phyloP scores from a whole-genome alignment of 192 early-diverging fungal species.

The Gamsiella multidivaricata region DNA sequence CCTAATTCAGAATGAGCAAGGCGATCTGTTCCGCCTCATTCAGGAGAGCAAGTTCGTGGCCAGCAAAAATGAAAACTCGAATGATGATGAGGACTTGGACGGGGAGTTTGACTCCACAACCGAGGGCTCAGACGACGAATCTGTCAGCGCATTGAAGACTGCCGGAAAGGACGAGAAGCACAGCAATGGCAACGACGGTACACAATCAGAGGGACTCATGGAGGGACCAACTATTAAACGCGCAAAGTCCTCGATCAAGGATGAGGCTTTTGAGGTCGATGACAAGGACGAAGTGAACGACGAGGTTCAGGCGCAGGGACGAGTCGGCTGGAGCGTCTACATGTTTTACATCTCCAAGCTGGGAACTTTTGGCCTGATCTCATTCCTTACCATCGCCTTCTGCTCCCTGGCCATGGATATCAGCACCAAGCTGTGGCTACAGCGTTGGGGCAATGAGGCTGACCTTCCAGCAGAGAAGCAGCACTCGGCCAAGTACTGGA shows the following conservation, averaged over 20 bases:
- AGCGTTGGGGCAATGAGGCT: conserved; percentile 2
- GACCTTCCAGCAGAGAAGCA: background rate
- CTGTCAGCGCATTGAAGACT: background rate
- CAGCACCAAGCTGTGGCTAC: conserved; percentile 6
- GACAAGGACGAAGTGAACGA: conserved; percentile 11
- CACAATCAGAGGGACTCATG: background rate
- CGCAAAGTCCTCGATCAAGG: conserved; percentile 4
- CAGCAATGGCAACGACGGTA: background rate
- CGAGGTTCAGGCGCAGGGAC: conserved; percentile 6
- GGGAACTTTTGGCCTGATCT: background rate
- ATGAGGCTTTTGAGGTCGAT: conserved; percentile 1
- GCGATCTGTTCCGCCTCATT: conserved; percentile 70
- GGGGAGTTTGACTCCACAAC: background rate
- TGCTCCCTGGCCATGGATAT: background rate
- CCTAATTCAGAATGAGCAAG: conserved; percentile 64
- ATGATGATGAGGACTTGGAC: conserved; percentile 25
- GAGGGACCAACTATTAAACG: background rate
- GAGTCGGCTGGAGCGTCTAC: conserved; percentile 20
- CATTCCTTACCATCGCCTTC: background rate
- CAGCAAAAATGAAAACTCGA: background rate
- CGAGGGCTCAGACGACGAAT: background rate
- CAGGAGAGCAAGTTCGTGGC: conserved; percentile 15
- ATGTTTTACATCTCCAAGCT: conserved; percentile 15
- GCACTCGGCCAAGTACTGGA: conserved; percentile 13
- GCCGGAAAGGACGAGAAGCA: conserved; percentile 1